Percentiles rank a stretch among this genome's conserved stretches.
These are phyloP conservation scores for Gentiana dahurica DNA, from an alignment of 257 asterid species.

Conservation along the genomic window DNA sequence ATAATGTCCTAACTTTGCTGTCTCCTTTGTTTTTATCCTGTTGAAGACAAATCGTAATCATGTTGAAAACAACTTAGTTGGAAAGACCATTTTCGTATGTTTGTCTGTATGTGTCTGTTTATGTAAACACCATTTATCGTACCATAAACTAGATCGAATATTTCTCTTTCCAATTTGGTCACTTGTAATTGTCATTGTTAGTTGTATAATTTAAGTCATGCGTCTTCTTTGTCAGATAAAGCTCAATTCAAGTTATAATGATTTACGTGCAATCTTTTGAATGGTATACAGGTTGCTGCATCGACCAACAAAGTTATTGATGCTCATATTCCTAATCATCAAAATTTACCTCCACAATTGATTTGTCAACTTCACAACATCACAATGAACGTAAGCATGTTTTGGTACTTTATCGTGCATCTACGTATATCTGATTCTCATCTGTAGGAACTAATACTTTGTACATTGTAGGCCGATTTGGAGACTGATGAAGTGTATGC, in stretches of 20 bases:
- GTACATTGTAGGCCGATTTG: slow-evolving; percentile 48
- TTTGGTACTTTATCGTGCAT: neutral
- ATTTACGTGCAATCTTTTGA: neutral
- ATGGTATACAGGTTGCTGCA: slow-evolving; percentile 43
- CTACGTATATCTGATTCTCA: neutral
- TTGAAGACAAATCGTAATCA: too few relatives aligned
- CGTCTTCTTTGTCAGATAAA: neutral
- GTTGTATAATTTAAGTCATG: neutral
- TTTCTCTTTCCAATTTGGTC: too few relatives aligned
- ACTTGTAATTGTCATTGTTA: too few relatives aligned
- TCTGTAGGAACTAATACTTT: slow-evolving; percentile 12
- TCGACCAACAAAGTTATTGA: slow-evolving; percentile 70
- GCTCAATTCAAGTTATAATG: neutral
- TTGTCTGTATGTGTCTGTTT: too few relatives aligned
- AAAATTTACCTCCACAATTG: slow-evolving; percentile 59
- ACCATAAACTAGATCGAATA: too few relatives aligned
- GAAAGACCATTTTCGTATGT: neutral
- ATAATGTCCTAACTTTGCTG: neutral
- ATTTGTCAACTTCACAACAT: slow-evolving; percentile 69
- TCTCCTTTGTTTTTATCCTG: neutral
- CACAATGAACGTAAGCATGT: slow-evolving; percentile 50
- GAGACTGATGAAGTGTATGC: slow-evolving; percentile 81
- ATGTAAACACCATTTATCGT: too few relatives aligned
- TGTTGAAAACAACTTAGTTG: neutral
- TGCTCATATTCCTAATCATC: slow-evolving; percentile 48